phyloP scores from a whole-genome alignment of 768 basidiomycete genomes.

The Symmetrospora coprosmae region DNA sequence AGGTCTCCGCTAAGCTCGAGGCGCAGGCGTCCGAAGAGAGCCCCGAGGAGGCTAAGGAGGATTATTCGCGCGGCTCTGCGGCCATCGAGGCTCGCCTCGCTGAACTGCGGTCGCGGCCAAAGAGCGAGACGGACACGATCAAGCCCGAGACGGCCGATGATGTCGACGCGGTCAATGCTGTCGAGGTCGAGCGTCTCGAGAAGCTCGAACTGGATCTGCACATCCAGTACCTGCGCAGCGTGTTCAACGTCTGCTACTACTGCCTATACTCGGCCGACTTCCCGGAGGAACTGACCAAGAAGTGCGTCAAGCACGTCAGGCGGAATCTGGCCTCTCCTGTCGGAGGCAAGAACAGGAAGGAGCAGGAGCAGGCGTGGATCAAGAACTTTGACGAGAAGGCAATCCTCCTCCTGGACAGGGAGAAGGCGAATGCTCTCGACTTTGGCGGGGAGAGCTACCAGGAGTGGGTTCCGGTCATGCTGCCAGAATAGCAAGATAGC shows the following conservation, averaged over 20 bases:
- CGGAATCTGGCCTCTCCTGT: not conserved
- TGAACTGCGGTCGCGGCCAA: slow-evolving; percentile 26
- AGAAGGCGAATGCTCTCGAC: slow-evolving; percentile 66
- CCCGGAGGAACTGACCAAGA: slow-evolving; percentile 84
- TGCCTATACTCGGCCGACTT: slow-evolving; percentile 85
- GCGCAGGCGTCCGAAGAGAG: no score
- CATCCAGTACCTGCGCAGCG: slow-evolving; percentile 79
- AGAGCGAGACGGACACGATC: slow-evolving; percentile 52
- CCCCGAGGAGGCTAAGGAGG: no score
- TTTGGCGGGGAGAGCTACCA: slow-evolving; percentile 82
- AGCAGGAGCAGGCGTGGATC: slow-evolving; percentile 64
- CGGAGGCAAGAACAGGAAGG: slow-evolving; percentile 13
- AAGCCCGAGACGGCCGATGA: not conserved
- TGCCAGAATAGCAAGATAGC: no score
- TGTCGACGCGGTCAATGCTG: slow-evolving; percentile 26
- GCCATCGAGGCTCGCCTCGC: slow-evolving; percentile 43
- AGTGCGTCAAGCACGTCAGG: slow-evolving; percentile 83
- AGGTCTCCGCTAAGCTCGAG: slow-evolving; percentile 55
- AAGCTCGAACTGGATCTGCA: slow-evolving; percentile 78
- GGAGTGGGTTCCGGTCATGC: slow-evolving; percentile 65
- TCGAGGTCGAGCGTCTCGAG: slow-evolving; percentile 42
- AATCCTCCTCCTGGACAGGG: slow-evolving; percentile 60
- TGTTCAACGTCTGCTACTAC: slow-evolving; percentile 93
- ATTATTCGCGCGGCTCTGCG: slow-evolving; percentile 40
- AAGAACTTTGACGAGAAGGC: slow-evolving; percentile 79